Conservation (phyloP, 139 green algal species). For the Chlamydomonas incerta region DNA sequence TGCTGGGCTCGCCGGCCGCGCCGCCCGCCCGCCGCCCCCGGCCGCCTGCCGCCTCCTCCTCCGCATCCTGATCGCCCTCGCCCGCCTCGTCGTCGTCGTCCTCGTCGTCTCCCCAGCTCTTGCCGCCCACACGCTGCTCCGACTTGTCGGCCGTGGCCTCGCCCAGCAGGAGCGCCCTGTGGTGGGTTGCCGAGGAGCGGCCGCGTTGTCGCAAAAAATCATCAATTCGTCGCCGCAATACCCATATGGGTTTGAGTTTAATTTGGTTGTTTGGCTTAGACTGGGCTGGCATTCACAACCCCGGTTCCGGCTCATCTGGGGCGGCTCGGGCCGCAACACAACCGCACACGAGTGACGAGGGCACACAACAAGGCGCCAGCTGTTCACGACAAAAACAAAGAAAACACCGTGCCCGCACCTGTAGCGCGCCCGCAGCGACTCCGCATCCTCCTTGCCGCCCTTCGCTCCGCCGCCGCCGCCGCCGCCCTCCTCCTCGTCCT, state of each 20-base stretch:
- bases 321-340: not conserved
- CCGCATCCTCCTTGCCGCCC: constrained; percentile 17
- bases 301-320: no score
- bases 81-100: constrained; percentile 16
- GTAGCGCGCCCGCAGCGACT: constrained; percentile 53
- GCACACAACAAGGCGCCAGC: no score
- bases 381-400: not conserved
- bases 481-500: constrained; percentile 1
- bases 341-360: no score
- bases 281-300: no score
- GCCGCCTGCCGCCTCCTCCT: not conserved
- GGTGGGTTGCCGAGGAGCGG: no score
- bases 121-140: constrained; percentile 50
- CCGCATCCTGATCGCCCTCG: constrained; percentile 10
- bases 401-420: not conserved
- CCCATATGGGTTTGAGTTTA: no score
- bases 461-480: not conserved
- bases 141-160: not conserved
- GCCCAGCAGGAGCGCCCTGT: constrained; percentile 54
- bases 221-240: no score
- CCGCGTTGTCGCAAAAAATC: no score
- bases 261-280: no score
- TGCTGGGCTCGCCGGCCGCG: constrained; percentile 22
- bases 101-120: constrained; percentile 66
- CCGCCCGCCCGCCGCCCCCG: not conserved